Evolutionary conservation across 495 filamentous ascomycete species (phyloP), one percentile per base, ranked within the genome.

Genomic region (Talaromyces proteolyticus): DNA sequence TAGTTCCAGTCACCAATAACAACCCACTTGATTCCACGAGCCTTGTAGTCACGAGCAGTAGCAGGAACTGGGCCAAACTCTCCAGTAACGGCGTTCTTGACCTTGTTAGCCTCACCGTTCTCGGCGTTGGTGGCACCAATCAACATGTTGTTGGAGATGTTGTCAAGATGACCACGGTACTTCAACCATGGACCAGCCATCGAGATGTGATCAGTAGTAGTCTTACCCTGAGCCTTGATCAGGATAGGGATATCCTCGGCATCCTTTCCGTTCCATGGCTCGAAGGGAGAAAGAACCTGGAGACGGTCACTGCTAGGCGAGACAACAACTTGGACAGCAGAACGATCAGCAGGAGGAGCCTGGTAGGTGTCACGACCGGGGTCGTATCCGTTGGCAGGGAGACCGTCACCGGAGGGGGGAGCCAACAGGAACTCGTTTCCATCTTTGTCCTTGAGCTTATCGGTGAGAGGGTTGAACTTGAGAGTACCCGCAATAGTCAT

Each of bases 121-220:
- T 85, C 92, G 53, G 81, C 78, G 74, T 97, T 98, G 76, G 89
- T 87, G 55, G 93, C 93, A 76, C 94, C 94, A 61, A 98, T 97
- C 70, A 98, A 74, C 91, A 97, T 96, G 82, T 98, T 98, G 85
- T 97, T 97, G 63, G 94, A 97, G 78, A 98, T 97, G 81, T 98
- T 98, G 80, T 98, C 94, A 66, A 98, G 80, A 69, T 98, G 93
- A 43, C 93, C 93, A 81, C 94, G 90, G 83, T 98, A 98, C 80
- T 98, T 98, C 71, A 98, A 81, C 93, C 93, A 98, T 42, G 93
- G 93, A 56, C 93, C 93, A 63, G 93, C 93, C 89, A 92, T 97
- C 52, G 94, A 97, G 73, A 98, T 98, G 78, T 97, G 94, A 62
- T 98, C 93, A 56, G 93, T 98, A 51, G 93, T 98, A 54, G 94